Evolutionary conservation across 805 yeast genomes (phyloP).

Genomic region (Candida ipomoeae): DNA sequence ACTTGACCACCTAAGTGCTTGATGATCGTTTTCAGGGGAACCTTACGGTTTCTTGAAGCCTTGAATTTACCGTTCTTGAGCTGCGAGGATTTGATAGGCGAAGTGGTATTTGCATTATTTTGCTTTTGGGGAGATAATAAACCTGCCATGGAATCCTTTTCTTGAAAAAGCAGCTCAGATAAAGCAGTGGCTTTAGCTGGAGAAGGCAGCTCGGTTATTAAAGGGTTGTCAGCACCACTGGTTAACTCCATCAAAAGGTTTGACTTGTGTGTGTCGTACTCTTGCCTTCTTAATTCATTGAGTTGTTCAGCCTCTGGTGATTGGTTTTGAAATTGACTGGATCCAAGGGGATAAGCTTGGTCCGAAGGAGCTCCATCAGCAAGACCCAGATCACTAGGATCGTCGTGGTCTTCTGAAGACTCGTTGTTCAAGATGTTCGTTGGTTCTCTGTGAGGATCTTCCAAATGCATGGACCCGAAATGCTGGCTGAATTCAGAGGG

Average conservation of each 20-base stretch:
- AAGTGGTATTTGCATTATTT: slow-evolving; percentile 1
- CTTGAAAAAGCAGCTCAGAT: slow-evolving; percentile 31
- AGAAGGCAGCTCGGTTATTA: slow-evolving; percentile 10
- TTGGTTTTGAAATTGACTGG: slow-evolving; percentile 5
- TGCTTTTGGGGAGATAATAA: slow-evolving; percentile 3
- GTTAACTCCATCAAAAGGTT: slow-evolving; percentile 14
- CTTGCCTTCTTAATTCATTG: slow-evolving; percentile 33
- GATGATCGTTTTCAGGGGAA: slow-evolving; percentile 26
- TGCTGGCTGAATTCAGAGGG: slow-evolving; percentile 8
- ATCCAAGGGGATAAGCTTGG: neutral
- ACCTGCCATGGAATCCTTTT: slow-evolving; percentile 21
- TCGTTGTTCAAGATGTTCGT: slow-evolving; percentile 9
- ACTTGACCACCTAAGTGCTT: slow-evolving; percentile 23
- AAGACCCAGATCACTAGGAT: slow-evolving; percentile 13
- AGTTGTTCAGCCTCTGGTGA: slow-evolving; percentile 20
- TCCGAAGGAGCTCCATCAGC: slow-evolving; percentile 8
- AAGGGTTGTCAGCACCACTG: slow-evolving; percentile 8
- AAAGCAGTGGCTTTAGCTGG: slow-evolving; percentile 13
- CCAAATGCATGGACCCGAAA: slow-evolving; percentile 14
- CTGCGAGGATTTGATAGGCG: slow-evolving; percentile 10
- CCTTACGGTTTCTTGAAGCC: slow-evolving; percentile 30
- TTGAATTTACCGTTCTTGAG: slow-evolving; percentile 28
- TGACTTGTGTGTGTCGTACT: slow-evolving; percentile 25
- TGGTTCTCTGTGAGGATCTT: slow-evolving; percentile 13
- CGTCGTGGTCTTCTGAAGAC: slow-evolving; percentile 13